Evolutionary conservation across 257 asterid species (phyloP).

Genomic region (Petunia secreta): DNA sequence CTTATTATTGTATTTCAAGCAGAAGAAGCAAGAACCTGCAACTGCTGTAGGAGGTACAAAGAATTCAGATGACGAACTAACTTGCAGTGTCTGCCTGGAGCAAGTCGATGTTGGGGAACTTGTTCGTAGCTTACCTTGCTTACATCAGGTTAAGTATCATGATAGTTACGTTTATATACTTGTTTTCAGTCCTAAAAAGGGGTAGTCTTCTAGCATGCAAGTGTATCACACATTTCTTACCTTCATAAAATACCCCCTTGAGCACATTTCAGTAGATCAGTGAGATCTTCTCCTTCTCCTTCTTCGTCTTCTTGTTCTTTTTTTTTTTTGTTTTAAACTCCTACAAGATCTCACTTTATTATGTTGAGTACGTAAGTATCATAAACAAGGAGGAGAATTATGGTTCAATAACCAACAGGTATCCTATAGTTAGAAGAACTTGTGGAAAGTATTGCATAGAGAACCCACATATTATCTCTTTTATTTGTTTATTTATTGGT

Average conservation of each 20-base stretch:
- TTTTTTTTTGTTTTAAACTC: not conserved
- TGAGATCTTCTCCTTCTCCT: not conserved
- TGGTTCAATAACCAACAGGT: not conserved
- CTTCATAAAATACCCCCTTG: not conserved
- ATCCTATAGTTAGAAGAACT: not conserved
- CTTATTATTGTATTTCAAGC: conserved; percentile 27
- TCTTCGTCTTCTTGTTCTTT: too few relatives aligned
- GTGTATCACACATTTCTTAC: not conserved
- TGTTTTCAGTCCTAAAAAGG: too few relatives aligned
- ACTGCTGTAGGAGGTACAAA: conserved; percentile 49
- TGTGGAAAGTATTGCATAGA: not conserved
- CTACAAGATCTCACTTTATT: not conserved
- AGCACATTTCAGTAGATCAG: not conserved
- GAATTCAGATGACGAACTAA: conserved; percentile 77
- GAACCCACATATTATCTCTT: not conserved
- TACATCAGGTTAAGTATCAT: conserved; percentile 75
- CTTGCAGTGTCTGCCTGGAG: conserved; percentile 99
- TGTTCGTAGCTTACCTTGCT: conserved; percentile 95
- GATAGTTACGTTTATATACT: not conserved
- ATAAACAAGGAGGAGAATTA: not conserved
- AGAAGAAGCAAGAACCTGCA: conserved; percentile 73
- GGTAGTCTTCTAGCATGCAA: not conserved
- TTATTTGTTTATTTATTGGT: not conserved
- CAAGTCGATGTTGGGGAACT: conserved; percentile 88
- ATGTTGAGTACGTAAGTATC: not conserved